Conservation (phyloP, 129 eudicot species). For the Deinandra increscens region DNA sequence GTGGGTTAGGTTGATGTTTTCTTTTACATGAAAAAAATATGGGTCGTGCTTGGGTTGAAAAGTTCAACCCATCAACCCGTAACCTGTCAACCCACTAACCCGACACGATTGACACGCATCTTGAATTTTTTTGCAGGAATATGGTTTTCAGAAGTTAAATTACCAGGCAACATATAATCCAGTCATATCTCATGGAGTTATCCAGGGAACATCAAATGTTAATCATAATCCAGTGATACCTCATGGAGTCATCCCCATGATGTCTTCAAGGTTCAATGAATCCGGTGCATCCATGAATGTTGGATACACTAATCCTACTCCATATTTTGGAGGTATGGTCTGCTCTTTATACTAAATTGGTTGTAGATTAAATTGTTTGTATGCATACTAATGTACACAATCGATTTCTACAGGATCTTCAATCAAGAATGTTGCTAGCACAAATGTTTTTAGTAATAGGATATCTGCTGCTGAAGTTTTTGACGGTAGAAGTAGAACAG, state of each 20-base stretch:
- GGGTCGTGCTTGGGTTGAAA: no score
- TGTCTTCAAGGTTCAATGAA: conserved; percentile 13
- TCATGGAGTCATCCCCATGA: not conserved
- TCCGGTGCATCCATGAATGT: conserved; percentile 21
- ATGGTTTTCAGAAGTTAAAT: conserved; percentile 22
- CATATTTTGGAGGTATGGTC: conserved; percentile 26
- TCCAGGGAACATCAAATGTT: conserved; percentile 12
- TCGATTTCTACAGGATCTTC: conserved; percentile 31
- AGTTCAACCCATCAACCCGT: no score
- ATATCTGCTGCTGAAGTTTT: not conserved
- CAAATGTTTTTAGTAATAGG: conserved; percentile 19
- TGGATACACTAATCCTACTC: not conserved
- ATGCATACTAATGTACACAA: not conserved
- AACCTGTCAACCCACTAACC: no score
- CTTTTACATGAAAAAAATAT: no score
- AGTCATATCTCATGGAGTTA: not conserved
- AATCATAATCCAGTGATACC: conserved; percentile 1
- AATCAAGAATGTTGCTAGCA: conserved; percentile 16
- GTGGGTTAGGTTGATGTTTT: no score
- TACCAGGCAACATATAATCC: conserved; percentile 13
- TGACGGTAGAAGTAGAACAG: conserved; percentile 17
- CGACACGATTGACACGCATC: not conserved
- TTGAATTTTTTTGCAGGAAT: not conserved
- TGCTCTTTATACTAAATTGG: conserved; percentile 1
- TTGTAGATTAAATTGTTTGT: not conserved